phyloP scores from a whole-genome alignment of 495 filamentous ascomycete genomes.

The Neurospora tetraspora region DNA sequence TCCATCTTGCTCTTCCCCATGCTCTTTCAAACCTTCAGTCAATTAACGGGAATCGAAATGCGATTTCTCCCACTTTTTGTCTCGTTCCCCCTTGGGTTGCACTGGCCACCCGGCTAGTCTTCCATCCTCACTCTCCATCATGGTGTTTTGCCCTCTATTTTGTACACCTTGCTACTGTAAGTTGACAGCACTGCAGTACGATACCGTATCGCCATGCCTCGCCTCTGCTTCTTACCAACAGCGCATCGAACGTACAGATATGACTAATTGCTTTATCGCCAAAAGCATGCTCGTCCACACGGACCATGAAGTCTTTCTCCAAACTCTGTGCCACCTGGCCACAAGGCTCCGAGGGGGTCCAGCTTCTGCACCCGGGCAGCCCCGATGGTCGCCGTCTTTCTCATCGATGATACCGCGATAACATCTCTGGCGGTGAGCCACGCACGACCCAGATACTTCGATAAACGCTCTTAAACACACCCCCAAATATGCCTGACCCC shows the following conservation, averaged over 20 bases:
- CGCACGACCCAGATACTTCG: too few relatives aligned
- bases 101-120: background rate
- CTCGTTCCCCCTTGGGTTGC: background rate
- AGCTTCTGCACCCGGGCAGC: background rate
- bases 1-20: too few relatives aligned
- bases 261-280: background rate
- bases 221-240: background rate
- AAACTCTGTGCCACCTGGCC: background rate
- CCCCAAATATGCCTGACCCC: too few relatives aligned
- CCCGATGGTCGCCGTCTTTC: too few relatives aligned
- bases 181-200: background rate
- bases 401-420: too few relatives aligned
- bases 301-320: background rate
- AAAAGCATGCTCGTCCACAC: background rate
- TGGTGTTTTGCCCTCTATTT: background rate
- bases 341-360: background rate
- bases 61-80: background rate
- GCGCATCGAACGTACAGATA: background rate
- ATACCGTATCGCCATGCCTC: background rate
- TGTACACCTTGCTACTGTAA: background rate
- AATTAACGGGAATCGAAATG: too few relatives aligned
- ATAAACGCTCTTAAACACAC: too few relatives aligned
- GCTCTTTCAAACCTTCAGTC: too few relatives aligned
- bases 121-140: background rate
- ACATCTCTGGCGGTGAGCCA: too few relatives aligned